Conservation (phyloP, 2,329 filamentous ascomycete species). For the Fusarium staphyleae region DNA sequence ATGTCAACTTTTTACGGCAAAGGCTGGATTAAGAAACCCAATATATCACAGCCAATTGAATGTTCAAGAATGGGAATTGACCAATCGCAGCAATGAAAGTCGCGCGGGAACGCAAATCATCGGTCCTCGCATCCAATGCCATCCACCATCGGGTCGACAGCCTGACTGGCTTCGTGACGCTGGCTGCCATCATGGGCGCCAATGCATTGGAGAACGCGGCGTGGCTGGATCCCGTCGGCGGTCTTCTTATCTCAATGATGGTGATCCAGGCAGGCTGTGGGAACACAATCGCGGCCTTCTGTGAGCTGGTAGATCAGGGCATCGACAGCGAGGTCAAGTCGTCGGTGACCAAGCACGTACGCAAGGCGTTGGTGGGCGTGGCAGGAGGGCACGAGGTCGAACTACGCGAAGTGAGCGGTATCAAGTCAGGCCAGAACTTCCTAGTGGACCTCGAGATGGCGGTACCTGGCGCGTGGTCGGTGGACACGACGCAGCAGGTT, state of each 20-base stretch:
- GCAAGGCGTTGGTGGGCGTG: constrained; percentile 63
- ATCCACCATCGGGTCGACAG: constrained; percentile 97
- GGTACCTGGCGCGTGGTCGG: constrained; percentile 77
- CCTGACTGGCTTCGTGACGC: constrained; percentile 90
- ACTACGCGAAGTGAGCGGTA: constrained; percentile 80
- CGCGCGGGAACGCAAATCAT: constrained; percentile 91
- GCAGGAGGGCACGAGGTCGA: constrained; percentile 66
- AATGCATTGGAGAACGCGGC: constrained; percentile 85
- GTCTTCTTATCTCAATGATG: constrained; percentile 89
- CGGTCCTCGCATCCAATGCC: constrained; percentile 93
- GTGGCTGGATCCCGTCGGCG: constrained; percentile 94
- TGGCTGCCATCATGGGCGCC: constrained; percentile 86
- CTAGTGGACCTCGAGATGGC: constrained; percentile 88
- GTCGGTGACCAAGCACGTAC: constrained; percentile 71
- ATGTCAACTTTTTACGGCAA: background rate
- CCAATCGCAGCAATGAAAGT: constrained; percentile 83
- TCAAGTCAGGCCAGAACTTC: constrained; percentile 97
- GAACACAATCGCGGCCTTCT: constrained; percentile 82
- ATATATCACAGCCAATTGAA: background rate
- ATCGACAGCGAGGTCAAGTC: constrained; percentile 85
- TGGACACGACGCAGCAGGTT: constrained; percentile 72
- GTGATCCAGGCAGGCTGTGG: constrained; percentile 88
- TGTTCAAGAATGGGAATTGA: constrained; percentile 15
- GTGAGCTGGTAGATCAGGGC: constrained; percentile 89
- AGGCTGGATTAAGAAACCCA: background rate